Percentiles rank a stretch among this genome's conserved stretches.
phyloP scores from a whole-genome alignment of 768 basidiomycete species.

The Termitomyces sp. region DNA sequence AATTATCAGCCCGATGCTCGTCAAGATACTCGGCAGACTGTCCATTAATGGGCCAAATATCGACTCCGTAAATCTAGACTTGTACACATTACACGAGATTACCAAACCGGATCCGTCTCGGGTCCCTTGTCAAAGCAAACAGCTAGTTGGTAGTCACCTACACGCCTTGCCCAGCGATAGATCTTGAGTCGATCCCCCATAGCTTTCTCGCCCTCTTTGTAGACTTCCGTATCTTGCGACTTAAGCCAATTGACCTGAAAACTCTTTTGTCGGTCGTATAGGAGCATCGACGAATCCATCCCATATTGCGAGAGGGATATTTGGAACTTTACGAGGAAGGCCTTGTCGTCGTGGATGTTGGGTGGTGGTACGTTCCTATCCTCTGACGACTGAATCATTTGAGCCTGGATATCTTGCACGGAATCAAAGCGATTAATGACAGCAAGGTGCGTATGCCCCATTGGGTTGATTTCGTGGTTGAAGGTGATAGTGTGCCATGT shows the following conservation, averaged over 20 bases:
- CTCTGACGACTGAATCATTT: not conserved
- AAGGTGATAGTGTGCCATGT: constrained; percentile 28
- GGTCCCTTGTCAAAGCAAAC: constrained; percentile 21
- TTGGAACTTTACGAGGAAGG: constrained; percentile 36
- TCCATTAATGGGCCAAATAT: too few relatives aligned
- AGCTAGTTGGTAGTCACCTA: constrained; percentile 16
- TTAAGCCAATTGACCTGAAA: constrained; percentile 27
- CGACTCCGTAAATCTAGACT: not conserved
- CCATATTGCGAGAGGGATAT: constrained; percentile 13
- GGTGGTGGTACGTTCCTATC: constrained; percentile 13
- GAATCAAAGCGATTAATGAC: constrained; percentile 20
- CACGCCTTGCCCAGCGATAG: constrained; percentile 17
- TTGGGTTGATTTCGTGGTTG: not conserved
- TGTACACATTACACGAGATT: not conserved
- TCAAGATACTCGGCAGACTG: too few relatives aligned
- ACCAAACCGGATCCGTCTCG: constrained; percentile 17
- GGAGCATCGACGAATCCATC: constrained; percentile 17
- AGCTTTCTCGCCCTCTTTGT: constrained; percentile 14
- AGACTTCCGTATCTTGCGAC: constrained; percentile 14
- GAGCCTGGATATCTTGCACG: constrained; percentile 2
- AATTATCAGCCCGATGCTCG: not conserved
- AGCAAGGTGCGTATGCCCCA: not conserved
- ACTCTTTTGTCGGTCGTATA: constrained; percentile 35
- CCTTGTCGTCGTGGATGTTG: constrained; percentile 27
- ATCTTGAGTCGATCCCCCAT: constrained; percentile 15